Evolutionary conservation across 345 rosid genomes (phyloP).

Genomic region (Acer campestre): DNA sequence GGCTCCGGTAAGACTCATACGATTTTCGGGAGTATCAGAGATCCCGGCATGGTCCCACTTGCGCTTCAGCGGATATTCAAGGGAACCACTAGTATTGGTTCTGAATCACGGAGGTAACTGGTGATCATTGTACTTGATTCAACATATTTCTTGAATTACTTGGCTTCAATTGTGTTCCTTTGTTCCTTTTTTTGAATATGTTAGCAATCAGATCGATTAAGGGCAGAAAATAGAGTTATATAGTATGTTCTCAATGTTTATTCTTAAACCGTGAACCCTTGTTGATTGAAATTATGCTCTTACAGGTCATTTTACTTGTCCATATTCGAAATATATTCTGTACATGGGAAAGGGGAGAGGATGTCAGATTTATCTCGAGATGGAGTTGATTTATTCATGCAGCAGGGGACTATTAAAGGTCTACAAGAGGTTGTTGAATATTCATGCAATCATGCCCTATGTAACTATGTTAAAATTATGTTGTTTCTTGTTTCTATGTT

Average conservation of each 20-base stretch:
- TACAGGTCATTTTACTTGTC: constrained; percentile 64
- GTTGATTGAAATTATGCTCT: constrained; percentile 12
- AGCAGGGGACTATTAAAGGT: constrained; percentile 69
- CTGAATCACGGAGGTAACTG: constrained; percentile 51
- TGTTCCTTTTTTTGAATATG: not conserved
- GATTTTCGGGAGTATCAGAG: constrained; percentile 62
- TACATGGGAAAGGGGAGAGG: constrained; percentile 76
- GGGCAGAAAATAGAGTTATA: not conserved
- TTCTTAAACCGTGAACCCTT: not conserved
- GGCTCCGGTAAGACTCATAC: constrained; percentile 97
- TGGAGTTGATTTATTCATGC: constrained; percentile 65
- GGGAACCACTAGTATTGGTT: constrained; percentile 16
- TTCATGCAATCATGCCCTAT: not conserved
- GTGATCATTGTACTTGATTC: not conserved
- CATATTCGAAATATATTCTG: constrained; percentile 79
- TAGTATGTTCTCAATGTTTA: not conserved
- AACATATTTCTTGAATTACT: not conserved
- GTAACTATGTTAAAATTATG: constrained; percentile 3
- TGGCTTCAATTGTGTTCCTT: not conserved
- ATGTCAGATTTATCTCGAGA: constrained; percentile 60
- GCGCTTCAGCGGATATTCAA: constrained; percentile 62
- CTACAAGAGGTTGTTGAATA: constrained; percentile 61
- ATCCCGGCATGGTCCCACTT: constrained; percentile 87
- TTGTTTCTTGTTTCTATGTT: not conserved
- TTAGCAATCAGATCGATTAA: not conserved